Evolutionary conservation across 345 rosid species (phyloP), one percentile per base, ranked within the genome.

Genomic region (Gossypium rotundifolium): DNA sequence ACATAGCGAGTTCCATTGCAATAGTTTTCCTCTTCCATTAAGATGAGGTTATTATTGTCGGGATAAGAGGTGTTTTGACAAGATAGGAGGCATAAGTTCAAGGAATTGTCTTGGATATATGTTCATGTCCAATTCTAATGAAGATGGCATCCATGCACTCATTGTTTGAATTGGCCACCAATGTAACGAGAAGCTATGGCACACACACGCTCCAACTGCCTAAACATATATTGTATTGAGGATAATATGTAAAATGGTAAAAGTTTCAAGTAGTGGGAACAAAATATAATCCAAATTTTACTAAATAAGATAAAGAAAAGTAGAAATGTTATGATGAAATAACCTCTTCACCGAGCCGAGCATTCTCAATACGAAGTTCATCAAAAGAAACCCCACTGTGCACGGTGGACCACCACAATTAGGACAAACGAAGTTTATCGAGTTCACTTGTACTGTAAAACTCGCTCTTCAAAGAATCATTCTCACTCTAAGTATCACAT

Each of bases 271-370:
- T n/a, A n/a, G n/a, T 4, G 6, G 0, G 38, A 29, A 6, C 6
- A 29, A 29, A 4, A 29, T 0, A 1, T 1, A 29, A 29, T 29
- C 5, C 0, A 0, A 29, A 1, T 3, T 0, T 29, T 29, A 29
- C 25, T 27, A 2, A 0, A 27, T 29, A 29, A 29, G 4, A 13
- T 13, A 49, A 1, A 49, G 3, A 49, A 12, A 49, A 49, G n/a
- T n/a, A 53, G 40, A 55, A 8, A 7, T 22, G 7, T 29, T 11
- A n/a, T n/a, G 33, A 58, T 2, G 27, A 57, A 20, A 46, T 66
- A 57, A 92, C 98, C 97, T 92, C 95, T 69, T 94, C 97, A 75
- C 91, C 86, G 70, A 92, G 97, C 9, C 94, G 83, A 11, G 93
- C 90, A 81, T 94, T 93, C 78, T 94, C 98, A 0, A 91, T 82